phyloP scores from a whole-genome alignment of 768 basidiomycete genomes.

The Termitomyces sp. region DNA sequence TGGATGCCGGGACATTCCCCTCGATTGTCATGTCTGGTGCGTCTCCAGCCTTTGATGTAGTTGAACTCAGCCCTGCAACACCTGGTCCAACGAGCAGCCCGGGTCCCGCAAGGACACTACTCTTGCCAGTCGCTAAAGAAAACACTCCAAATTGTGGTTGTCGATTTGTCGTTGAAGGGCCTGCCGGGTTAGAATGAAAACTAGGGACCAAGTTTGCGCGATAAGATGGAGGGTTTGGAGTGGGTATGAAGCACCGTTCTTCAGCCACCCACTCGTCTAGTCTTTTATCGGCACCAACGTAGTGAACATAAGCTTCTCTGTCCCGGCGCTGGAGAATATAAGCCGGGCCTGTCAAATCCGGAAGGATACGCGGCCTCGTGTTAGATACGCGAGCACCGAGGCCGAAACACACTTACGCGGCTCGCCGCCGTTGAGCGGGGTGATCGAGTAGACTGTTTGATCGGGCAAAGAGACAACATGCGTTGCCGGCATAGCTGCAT shows the following conservation, averaged over 20 bases:
- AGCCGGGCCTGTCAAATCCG: slow-evolving; percentile 33
- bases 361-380: slow-evolving; percentile 8
- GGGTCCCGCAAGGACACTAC: neutral
- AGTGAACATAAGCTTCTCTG: slow-evolving; percentile 66
- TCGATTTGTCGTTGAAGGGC: neutral
- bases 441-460: slow-evolving; percentile 23
- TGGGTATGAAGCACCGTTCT: slow-evolving; percentile 26
- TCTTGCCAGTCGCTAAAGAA: neutral
- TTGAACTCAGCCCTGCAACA: neutral
- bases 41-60: neutral
- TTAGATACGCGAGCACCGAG: slow-evolving; percentile 10
- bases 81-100: slow-evolving; percentile 4
- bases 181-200: neutral
- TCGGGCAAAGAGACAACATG: slow-evolving; percentile 20
- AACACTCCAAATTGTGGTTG: neutral
- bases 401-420: slow-evolving; percentile 5
- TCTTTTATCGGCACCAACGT: slow-evolving; percentile 61
- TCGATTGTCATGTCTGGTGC: neutral
- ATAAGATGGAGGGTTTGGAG: neutral
- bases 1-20: neutral
- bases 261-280: slow-evolving; percentile 71
- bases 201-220: neutral
- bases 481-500: slow-evolving; percentile 19
- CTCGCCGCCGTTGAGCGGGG: slow-evolving; percentile 28
- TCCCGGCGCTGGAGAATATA: slow-evolving; percentile 46